Percentiles rank a stretch among this genome's conserved stretches.
These are phyloP conservation scores for Gracilariopsis chorda DNA, from an alignment of 23 red algal genomes.

Conservation along the genomic window DNA sequence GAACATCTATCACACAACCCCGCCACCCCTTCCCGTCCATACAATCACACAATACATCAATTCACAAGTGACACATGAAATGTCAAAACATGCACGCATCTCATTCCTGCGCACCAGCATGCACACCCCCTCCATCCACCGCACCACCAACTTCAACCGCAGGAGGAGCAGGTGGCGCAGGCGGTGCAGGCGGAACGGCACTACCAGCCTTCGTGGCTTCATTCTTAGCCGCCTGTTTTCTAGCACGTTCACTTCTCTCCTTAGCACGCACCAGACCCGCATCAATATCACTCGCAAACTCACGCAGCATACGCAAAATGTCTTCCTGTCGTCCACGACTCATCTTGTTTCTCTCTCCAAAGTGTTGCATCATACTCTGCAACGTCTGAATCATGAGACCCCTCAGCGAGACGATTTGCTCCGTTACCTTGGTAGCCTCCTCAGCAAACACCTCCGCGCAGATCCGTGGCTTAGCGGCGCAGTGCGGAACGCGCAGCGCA, in stretches of 20 bases:
- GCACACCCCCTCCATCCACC: no score
- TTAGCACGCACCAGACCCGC: slow-evolving; percentile 34
- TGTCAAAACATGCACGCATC: no score
- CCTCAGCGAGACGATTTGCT: slow-evolving; percentile 84
- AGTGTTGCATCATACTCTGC: slow-evolving; percentile 83
- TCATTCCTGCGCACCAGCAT: no score
- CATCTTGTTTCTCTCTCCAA: slow-evolving; percentile 92
- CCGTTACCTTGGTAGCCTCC: slow-evolving; percentile 72
- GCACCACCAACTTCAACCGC: background rate
- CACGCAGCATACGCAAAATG: slow-evolving; percentile 74
- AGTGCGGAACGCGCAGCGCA: no score
- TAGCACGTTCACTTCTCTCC: slow-evolving; percentile 33
- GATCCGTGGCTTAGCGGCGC: no score
- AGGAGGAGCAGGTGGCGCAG: background rate
- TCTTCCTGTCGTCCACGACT: slow-evolving; percentile 78
- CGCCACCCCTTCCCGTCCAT: no score
- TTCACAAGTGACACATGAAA: no score
- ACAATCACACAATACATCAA: no score
- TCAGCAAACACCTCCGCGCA: slow-evolving; percentile 88
- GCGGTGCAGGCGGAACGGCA: no score
- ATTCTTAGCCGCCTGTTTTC: slow-evolving; percentile 65
- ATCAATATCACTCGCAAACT: slow-evolving; percentile 72
- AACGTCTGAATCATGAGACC: slow-evolving; percentile 81
- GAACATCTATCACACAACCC: no score
- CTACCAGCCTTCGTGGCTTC: slow-evolving; percentile 24